Evolutionary conservation across 257 asterid genomes (phyloP), one percentile per base, ranked within the genome.

Genomic region (Forsythia viridissima): DNA sequence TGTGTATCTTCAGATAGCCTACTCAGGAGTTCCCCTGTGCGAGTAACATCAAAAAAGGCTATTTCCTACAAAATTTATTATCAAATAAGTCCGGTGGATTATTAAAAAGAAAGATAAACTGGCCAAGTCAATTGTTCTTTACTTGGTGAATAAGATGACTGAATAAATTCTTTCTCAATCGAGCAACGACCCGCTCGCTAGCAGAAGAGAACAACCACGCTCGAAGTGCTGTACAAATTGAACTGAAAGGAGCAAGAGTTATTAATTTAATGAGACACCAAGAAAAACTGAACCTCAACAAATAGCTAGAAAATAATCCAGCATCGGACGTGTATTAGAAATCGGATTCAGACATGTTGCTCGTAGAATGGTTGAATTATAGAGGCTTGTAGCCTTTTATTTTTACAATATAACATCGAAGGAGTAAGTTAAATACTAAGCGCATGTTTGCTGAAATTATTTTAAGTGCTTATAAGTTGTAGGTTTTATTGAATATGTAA

Each of bases 1-100:
- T 94, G 97, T 11, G 98, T 94, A 83, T 94, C 97, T 87, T 94
- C 98, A 63, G 98, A 94, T 11, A 94, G 93, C 87, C 98, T 86
- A 83, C 98, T 94, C 75, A 94, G 81, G 77, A 94, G 95, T 83
- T 94, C 98, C 79, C 98, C 98, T 13, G 98, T 94, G 41, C 98
- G 93, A 72, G 97, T 91, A 76, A 94, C 88, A 83, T 94, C 98
- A 38, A 86, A 94, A 84, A 94, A 94, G 10, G 97, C 98, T 83
- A 94, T 88, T 83, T 94, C 97, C 97, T 92, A 77, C 76, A 75
- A 77, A 40, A 80, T 30, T 43, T 65, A 67, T 51, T 15, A 61
- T 71, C 65, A 76, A 74, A 20, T 46, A 65, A 69, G 70, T 10
- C 37, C 41, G 40, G 12, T 39, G 57, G 51, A 78, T 51, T 65